phyloP scores from a whole-genome alignment of 306 rosid genomes.

The Alnus rubra region DNA sequence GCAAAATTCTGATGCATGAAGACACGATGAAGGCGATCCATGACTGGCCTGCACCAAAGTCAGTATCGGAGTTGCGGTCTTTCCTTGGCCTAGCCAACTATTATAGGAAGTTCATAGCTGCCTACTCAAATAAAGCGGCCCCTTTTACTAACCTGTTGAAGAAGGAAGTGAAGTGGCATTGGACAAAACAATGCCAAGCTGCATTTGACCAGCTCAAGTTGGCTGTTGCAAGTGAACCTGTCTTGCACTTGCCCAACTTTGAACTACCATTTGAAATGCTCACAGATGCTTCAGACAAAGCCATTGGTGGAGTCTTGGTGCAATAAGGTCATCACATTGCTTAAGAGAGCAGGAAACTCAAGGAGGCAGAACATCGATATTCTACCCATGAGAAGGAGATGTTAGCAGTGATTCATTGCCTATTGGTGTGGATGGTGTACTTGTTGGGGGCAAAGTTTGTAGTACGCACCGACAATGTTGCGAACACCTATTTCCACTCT shows the following conservation, averaged over 20 bases:
- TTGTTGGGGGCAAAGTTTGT: too few species aligned
- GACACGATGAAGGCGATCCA: background rate
- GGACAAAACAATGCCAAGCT: background rate
- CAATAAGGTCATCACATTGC: too few species aligned
- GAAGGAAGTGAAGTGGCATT: background rate
- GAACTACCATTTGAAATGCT: background rate
- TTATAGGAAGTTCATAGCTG: background rate
- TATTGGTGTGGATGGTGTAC: too few species aligned
- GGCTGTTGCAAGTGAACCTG: background rate
- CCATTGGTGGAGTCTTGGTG: too few species aligned
- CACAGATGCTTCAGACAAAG: background rate
- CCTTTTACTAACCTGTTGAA: background rate
- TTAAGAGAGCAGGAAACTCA: too few species aligned
- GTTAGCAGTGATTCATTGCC: too few species aligned
- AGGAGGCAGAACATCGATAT: too few species aligned
- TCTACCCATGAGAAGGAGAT: too few species aligned
- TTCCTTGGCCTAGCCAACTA: constrained; percentile 7
- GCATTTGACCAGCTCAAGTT: background rate
- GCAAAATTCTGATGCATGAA: background rate
- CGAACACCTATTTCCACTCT: too few species aligned
- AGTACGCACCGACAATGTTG: too few species aligned
- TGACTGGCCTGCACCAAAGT: background rate
- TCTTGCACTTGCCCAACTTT: background rate
- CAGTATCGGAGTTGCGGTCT: background rate
- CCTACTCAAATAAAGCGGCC: background rate